Percentiles rank a stretch among this genome's conserved stretches.
These are phyloP conservation scores for Lonicera japonica DNA, from an alignment of 129 eudicot species.

Conservation along the genomic window DNA sequence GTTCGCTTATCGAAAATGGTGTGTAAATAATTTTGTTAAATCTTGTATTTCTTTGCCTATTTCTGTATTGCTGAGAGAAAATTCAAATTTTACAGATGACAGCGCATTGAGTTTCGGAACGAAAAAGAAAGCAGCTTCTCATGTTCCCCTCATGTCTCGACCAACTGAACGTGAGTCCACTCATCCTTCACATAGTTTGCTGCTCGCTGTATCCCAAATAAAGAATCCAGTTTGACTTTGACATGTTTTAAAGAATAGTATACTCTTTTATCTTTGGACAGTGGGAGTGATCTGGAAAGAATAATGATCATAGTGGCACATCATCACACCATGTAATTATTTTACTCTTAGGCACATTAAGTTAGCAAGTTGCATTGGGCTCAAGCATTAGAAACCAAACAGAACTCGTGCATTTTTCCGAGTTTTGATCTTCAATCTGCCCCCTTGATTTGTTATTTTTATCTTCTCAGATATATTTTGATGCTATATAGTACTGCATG, in stretches of 20 bases:
- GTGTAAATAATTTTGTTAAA: conserved; percentile 3
- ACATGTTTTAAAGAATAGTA: too few species aligned
- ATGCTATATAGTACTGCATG: background rate
- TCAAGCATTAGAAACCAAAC: too few species aligned
- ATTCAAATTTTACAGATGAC: conserved; percentile 37
- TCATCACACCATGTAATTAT: too few species aligned
- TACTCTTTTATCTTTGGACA: too few species aligned
- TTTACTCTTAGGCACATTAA: too few species aligned
- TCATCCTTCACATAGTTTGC: conserved; percentile 1
- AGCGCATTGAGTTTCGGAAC: conserved; percentile 19
- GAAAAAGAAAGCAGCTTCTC: conserved; percentile 51
- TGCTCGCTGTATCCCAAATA: too few species aligned
- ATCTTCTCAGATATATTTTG: background rate
- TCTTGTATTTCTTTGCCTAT: background rate
- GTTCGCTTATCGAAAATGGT: conserved; percentile 37
- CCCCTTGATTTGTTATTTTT: too few species aligned
- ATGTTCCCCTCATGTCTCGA: conserved; percentile 66
- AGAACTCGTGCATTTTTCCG: too few species aligned
- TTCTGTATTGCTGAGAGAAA: conserved; percentile 12
- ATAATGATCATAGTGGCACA: too few species aligned
- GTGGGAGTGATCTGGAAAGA: too few species aligned
- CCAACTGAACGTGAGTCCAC: conserved; percentile 80
- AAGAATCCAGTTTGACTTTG: background rate
- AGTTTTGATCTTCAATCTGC: too few species aligned
- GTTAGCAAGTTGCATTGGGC: too few species aligned